Percentiles rank a stretch among this genome's conserved stretches.
phyloP scores from a whole-genome alignment of 768 basidiomycete species.

The Gelatoporia subvermispora region DNA sequence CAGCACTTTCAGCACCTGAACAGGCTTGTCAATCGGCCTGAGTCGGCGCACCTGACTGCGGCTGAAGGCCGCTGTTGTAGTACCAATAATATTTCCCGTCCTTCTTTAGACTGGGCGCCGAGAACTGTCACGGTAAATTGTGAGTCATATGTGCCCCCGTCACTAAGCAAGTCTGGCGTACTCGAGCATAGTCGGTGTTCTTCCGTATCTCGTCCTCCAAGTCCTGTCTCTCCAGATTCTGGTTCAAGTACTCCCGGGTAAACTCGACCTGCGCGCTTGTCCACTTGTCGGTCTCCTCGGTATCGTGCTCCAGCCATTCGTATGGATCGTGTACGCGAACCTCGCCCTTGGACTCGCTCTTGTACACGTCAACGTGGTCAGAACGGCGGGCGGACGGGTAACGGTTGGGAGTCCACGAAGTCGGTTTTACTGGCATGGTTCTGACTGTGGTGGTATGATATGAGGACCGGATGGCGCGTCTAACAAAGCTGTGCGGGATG shows the following conservation, averaged over 20 bases:
- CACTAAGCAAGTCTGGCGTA: slow-evolving; percentile 12
- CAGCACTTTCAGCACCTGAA: not conserved
- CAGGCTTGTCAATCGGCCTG: not conserved
- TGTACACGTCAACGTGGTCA: slow-evolving; percentile 64
- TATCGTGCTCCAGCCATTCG: slow-evolving; percentile 65
- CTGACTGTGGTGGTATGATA: slow-evolving; percentile 9
- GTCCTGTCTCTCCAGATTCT: slow-evolving; percentile 52
- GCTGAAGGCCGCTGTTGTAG: slow-evolving; percentile 72
- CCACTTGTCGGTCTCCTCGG: slow-evolving; percentile 63
- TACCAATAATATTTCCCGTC: slow-evolving; percentile 81
- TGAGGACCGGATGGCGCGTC: slow-evolving; percentile 6
- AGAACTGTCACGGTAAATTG: slow-evolving; percentile 41
- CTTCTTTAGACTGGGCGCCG: slow-evolving; percentile 52
- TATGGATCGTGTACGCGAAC: slow-evolving; percentile 69
- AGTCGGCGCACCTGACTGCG: slow-evolving; percentile 42
- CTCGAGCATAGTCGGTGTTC: slow-evolving; percentile 50
- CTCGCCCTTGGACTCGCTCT: slow-evolving; percentile 55
- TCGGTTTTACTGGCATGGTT: slow-evolving; percentile 27
- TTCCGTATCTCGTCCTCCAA: slow-evolving; percentile 56
- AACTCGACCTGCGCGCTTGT: slow-evolving; percentile 53
- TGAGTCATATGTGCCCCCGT: slow-evolving; percentile 8
- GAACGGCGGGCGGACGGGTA: slow-evolving; percentile 67
- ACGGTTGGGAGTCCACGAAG: slow-evolving; percentile 47
- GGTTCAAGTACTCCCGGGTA: slow-evolving; percentile 56
- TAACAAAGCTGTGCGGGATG: slow-evolving; percentile 4